Percentiles rank a stretch among this genome's conserved stretches.
Evolutionary conservation across 225 moss, liverwort and hornwort species (phyloP).

Genomic region (Asterella californica): DNA sequence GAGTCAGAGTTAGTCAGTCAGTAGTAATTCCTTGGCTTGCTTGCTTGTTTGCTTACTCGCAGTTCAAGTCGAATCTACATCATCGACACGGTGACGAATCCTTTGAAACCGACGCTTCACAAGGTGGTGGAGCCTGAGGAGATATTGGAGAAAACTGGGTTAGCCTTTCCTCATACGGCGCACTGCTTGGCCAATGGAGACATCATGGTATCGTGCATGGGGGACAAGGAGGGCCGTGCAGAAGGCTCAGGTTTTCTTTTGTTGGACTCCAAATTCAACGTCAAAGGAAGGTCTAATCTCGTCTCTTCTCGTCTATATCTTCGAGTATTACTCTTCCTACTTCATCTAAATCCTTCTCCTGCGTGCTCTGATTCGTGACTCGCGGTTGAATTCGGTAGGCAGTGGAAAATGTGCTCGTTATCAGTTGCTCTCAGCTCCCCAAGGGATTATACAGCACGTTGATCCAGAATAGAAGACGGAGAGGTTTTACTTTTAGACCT

Average conservation of each 20-base stretch:
- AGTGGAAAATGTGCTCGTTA: too few species aligned
- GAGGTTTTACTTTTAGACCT: too few species aligned
- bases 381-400: background rate
- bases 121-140: slow-evolving; percentile 86
- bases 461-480: too few species aligned
- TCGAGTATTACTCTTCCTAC: too few species aligned
- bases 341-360: too few species aligned
- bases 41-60: slow-evolving; percentile 19
- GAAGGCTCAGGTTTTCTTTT: slow-evolving; percentile 91
- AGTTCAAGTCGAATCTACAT: slow-evolving; percentile 91
- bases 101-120: slow-evolving; percentile 71
- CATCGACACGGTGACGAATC: slow-evolving; percentile 73
- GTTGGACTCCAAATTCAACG: slow-evolving; percentile 79
- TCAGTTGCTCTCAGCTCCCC: background rate
- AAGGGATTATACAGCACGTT: too few species aligned
- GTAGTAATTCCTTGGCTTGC: background rate
- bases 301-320: background rate
- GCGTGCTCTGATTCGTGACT: too few species aligned
- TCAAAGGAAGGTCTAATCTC: slow-evolving; percentile 72
- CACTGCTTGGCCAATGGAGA: slow-evolving; percentile 97
- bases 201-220: slow-evolving; percentile 84
- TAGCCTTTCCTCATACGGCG: slow-evolving; percentile 97
- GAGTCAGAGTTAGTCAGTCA: background rate
- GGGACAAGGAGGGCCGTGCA: slow-evolving; percentile 71
- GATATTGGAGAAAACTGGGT: slow-evolving; percentile 65